phyloP scores from a whole-genome alignment of 2,329 filamentous ascomycete genomes.

The Alternaria ethzedia region DNA sequence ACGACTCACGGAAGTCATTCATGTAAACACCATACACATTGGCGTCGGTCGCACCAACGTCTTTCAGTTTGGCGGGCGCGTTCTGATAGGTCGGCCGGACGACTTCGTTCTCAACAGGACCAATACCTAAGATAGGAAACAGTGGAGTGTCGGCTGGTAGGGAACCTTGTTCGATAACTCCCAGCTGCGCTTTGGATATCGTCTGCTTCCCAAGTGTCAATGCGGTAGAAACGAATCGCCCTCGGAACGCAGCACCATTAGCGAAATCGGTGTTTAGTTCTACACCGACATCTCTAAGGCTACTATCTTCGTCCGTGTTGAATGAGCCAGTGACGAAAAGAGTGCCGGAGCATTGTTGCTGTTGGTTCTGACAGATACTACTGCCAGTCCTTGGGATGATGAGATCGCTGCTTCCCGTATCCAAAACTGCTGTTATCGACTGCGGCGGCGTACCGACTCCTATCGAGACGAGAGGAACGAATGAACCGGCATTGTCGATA shows the following conservation, averaged over 20 bases:
- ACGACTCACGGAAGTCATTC: not conserved
- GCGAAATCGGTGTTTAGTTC: not conserved
- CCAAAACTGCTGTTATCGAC: not conserved
- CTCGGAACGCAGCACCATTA: not conserved
- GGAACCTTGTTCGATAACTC: not conserved
- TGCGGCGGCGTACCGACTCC: not conserved
- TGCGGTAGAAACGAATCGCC: not conserved
- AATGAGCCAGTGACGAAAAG: not conserved
- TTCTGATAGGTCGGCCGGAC: not conserved
- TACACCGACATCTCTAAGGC: not conserved
- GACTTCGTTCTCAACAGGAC: not conserved
- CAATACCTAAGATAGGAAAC: not conserved
- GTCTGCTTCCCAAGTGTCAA: not conserved
- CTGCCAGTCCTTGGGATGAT: not conserved
- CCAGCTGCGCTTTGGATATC: not conserved
- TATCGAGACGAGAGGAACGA: not conserved
- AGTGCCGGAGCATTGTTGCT: not conserved
- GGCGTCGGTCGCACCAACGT: not conserved
- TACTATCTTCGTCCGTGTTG: not conserved
- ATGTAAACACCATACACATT: not conserved
- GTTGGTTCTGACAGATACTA: not conserved
- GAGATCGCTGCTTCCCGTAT: not conserved
- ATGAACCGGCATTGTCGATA: not conserved
- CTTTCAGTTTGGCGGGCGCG: not conserved
- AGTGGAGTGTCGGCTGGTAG: not conserved